Evolutionary conservation across 768 basidiomycete genomes (phyloP).

Genomic region (Terana coerulea): DNA sequence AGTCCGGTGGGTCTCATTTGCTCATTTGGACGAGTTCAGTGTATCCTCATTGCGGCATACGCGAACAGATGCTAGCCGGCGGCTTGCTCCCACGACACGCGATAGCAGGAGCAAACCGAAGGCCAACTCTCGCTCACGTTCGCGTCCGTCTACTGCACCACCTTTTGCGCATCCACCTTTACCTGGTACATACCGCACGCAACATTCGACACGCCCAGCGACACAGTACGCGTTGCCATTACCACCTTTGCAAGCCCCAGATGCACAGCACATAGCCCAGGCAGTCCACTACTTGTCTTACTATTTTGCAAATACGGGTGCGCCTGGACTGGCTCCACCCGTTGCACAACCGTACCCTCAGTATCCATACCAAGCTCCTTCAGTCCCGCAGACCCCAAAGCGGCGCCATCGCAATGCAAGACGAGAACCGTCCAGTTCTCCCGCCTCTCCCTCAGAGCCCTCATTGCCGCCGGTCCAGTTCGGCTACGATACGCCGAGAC

Average conservation of each 20-base stretch:
- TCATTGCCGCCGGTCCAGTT: slow-evolving; percentile 24
- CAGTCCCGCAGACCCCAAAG: slow-evolving; percentile 19
- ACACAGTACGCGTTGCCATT: slow-evolving; percentile 3
- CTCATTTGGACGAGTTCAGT: background rate
- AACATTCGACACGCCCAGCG: background rate
- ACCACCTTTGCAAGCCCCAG: slow-evolving; percentile 16
- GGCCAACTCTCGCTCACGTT: background rate
- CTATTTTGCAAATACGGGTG: slow-evolving; percentile 27
- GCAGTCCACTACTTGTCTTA: slow-evolving; percentile 40
- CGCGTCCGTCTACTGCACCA: slow-evolving; percentile 4
- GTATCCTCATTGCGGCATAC: background rate
- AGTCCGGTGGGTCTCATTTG: slow-evolving; percentile 3
- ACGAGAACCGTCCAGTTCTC: slow-evolving; percentile 28
- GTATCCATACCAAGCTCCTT: background rate
- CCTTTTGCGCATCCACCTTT: background rate
- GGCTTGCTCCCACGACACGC: background rate
- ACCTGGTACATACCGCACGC: background rate
- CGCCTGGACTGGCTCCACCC: slow-evolving; percentile 16
- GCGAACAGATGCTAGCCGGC: slow-evolving; percentile 3
- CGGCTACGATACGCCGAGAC: slow-evolving; percentile 29
- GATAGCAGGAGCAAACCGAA: background rate
- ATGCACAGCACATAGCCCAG: slow-evolving; percentile 37
- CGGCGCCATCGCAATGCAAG: slow-evolving; percentile 11
- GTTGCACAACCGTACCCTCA: background rate
- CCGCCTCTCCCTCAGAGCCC: slow-evolving; percentile 18